Evolutionary conservation across 108 stramenopile genomes (phyloP).

Genomic region (Nitzschia inconspicua): DNA sequence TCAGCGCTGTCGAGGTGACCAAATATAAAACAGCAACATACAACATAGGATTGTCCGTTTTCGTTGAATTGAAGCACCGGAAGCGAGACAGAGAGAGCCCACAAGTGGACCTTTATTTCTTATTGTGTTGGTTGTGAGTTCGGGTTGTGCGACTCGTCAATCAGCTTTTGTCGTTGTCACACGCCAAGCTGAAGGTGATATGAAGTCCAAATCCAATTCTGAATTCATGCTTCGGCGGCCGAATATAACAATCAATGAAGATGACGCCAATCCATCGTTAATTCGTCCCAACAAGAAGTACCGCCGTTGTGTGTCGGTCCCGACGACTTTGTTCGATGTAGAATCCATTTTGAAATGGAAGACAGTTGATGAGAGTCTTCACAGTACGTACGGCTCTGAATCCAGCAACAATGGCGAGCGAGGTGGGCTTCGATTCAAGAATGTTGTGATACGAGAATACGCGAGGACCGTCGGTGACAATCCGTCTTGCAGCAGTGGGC

Average conservation of each 20-base stretch:
- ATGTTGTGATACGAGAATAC: constrained; percentile 51
- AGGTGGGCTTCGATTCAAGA: constrained; percentile 24
- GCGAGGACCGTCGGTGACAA: constrained; percentile 51
- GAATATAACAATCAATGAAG: constrained; percentile 15
- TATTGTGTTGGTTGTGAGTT: too few relatives aligned
- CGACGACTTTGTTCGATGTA: constrained; percentile 5
- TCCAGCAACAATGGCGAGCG: neutral
- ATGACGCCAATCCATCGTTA: neutral
- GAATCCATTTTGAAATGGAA: constrained; percentile 37
- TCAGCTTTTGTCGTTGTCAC: too few relatives aligned
- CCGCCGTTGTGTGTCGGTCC: constrained; percentile 21
- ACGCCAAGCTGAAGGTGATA: too few relatives aligned
- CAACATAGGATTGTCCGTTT: too few relatives aligned
- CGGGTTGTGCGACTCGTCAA: too few relatives aligned
- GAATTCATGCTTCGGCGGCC: too few relatives aligned
- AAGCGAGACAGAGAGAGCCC: too few relatives aligned
- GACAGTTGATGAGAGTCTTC: constrained; percentile 51
- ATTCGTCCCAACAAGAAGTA: neutral
- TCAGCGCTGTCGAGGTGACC: too few relatives aligned
- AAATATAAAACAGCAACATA: too few relatives aligned
- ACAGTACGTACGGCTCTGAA: constrained; percentile 27
- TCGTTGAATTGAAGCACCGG: too few relatives aligned
- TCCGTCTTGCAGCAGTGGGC: constrained; percentile 39
- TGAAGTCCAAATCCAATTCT: too few relatives aligned
- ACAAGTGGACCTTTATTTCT: too few relatives aligned